Evolutionary conservation across 192 early-diverging fungal genomes (phyloP), one percentile per base, ranked within the genome.

Genomic region (Backusella parvicylindrica): DNA sequence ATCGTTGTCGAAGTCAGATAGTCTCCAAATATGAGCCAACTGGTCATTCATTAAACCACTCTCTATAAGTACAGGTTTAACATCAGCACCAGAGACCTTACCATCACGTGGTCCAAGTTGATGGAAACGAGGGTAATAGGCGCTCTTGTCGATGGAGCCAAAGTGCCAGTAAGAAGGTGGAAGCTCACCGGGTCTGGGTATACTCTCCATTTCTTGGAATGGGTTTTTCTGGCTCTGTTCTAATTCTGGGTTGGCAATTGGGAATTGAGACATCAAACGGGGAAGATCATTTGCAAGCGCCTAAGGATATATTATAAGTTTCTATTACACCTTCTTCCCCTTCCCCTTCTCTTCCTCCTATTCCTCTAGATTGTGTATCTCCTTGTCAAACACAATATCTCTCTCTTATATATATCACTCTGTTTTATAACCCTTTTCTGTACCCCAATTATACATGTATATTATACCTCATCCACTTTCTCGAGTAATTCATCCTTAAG

Each of bases 21-120:
- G 66, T 38, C 78, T 79, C 90, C 91, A 92, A 18, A 93, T 85
- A 38, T 90, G 87, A n/a, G 87, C 83, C 38, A 93, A 79, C 18
- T 77, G 50, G 28, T 82, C 79, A 13, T 80, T 82, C 6, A 86
- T 79, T 41, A 92, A 72, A 23, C 91, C 91, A 23, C 86, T 82
- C 18, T 86, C 81, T 15, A 87, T 79, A 11, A 93, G 73, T 6
- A 83, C 26, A 30, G 86, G 83, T 40, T 82, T 84, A 12, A 70
- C 66, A 18, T 72, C 68, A 15, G 65, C 76, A 31, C 88, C 87
- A 38, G 79, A 73, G 5, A 82, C 65, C 43, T 82, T 76, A 18
- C 82, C 85, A 21, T 89, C 84, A 5, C 75, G 33, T 0, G 81
- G 84, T 8, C 69, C 67, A 6, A 87, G 35, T 3, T 53, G 40